Base-by-base conservation (phyloP, 2,329 filamentous ascomycete species). In the Lasiodiplodia hormozganensis region DNA sequence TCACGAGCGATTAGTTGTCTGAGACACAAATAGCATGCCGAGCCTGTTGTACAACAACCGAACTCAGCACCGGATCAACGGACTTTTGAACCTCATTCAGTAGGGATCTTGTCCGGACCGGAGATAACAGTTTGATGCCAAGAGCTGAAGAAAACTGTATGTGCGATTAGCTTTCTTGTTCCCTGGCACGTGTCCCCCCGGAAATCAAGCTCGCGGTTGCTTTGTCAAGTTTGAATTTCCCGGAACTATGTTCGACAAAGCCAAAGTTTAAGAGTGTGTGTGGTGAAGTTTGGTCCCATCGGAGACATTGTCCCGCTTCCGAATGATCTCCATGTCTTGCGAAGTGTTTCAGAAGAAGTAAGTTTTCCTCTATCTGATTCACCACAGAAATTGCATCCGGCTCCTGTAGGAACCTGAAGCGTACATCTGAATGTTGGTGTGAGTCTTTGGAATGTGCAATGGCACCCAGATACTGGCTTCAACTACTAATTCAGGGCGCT, bases 11-110 rank as follows among this genome's bases (percentile, higher is more conserved):
- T 38, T 14, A 28, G 40, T 12, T 62, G 57, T 62, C 40, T 47
- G 23, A 28, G 52, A 49, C 38, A 25, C 40, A 62, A 62, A 62
- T 40, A 23, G 28, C 21, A 49, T 62, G 38, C 14, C 56, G 28
- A 25, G 40, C 38, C 18, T 12, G 12, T 16, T 43, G 40, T 40
- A 31, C 57, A 8, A 62, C 57, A 62, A 62, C 49, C 57, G 16
- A 12, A 3, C 21, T 7, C 57, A 25, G 6, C 10, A 1, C 54
- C 54, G 21, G 54, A 7, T 40, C 43, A 21, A 1, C 34, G 23
- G 14, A 11, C 10, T n/a, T 31, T 18, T 28, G 11, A 18, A 47
- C 7, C 40, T 6, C 40, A 10, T 47, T 12, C n/a, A 43, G 38
- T 16, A 6, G 14, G 6, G 57, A 60, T 18, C 12, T n/a, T 43